Conservation (phyloP, 2,329 filamentous ascomycete genomes). For the Orbilia javanica region DNA sequence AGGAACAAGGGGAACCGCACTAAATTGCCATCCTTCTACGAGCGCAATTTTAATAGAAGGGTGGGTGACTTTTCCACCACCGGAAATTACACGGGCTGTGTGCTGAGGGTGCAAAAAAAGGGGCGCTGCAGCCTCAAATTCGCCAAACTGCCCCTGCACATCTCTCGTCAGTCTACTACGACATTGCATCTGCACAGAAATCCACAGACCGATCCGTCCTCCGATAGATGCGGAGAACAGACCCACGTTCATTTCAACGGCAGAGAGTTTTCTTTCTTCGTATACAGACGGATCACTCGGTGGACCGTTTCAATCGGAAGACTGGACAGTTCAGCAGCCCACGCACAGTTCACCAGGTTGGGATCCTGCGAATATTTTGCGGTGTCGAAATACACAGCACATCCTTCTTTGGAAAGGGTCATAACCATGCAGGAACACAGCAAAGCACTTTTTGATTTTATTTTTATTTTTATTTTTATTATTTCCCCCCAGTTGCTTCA, state of each 20-base stretch:
- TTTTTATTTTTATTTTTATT: slow-evolving; percentile 2
- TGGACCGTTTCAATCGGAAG: neutral
- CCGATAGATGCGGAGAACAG: neutral
- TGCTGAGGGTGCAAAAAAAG: slow-evolving; percentile 28
- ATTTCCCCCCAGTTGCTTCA: slow-evolving; percentile 30
- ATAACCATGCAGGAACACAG: slow-evolving; percentile 51
- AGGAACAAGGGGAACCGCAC: slow-evolving; percentile 31
- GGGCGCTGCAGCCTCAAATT: slow-evolving; percentile 41
- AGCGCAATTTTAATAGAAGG: slow-evolving; percentile 41
- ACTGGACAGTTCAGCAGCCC: neutral
- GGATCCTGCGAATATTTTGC: slow-evolving; percentile 16
- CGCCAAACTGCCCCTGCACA: slow-evolving; percentile 26
- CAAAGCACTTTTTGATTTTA: neutral
- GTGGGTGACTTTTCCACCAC: slow-evolving; percentile 27
- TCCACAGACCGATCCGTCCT: neutral
- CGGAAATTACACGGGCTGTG: slow-evolving; percentile 47
- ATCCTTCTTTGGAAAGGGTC: slow-evolving; percentile 14
- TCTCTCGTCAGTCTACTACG: slow-evolving; percentile 11
- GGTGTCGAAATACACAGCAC: slow-evolving; percentile 4
- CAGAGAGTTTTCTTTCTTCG: neutral
- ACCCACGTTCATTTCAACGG: slow-evolving; percentile 3
- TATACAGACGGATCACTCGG: neutral
- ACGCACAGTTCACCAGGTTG: neutral
- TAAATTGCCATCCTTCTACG: slow-evolving; percentile 19
- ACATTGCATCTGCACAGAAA: neutral